Evolutionary conservation across 2,329 filamentous ascomycete genomes (phyloP).

Genomic region (Albophoma yamanashiensis): DNA sequence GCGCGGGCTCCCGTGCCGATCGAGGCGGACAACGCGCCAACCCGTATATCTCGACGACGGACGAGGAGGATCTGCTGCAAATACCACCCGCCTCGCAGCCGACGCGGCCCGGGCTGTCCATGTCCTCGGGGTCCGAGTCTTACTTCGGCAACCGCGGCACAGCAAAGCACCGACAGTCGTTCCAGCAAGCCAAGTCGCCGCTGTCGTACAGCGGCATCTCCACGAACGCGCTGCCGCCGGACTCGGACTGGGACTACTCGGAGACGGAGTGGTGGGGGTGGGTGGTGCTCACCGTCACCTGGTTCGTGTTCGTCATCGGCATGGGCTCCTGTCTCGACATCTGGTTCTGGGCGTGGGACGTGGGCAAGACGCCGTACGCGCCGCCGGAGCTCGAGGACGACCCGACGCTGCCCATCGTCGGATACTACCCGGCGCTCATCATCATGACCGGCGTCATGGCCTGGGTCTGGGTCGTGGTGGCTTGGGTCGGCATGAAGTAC

Average conservation of each 20-base stretch:
- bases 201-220: slow-evolving; percentile 44
- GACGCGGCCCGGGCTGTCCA: slow-evolving; percentile 27
- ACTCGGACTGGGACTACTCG: slow-evolving; percentile 71
- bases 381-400: slow-evolving; percentile 94
- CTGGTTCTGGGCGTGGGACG: slow-evolving; percentile 99
- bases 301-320: slow-evolving; percentile 90
- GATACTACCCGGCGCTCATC: slow-evolving; percentile 91
- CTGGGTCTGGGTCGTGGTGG: slow-evolving; percentile 96
- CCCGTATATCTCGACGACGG: slow-evolving; percentile 55
- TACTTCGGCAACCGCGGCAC: slow-evolving; percentile 41
- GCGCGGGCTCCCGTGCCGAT: slow-evolving; percentile 4
- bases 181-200: slow-evolving; percentile 48
- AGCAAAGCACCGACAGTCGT: slow-evolving; percentile 34
- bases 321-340: slow-evolving; percentile 93
- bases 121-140: slow-evolving; percentile 51
- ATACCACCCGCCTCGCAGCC: slow-evolving; percentile 42
- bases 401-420: slow-evolving; percentile 85
- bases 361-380: slow-evolving; percentile 89
- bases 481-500: slow-evolving; percentile 99
- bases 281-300: slow-evolving; percentile 82
- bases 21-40: slow-evolving; percentile 12
- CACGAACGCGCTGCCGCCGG: slow-evolving; percentile 36
- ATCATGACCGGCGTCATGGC: slow-evolving; percentile 93
- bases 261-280: slow-evolving; percentile 99
- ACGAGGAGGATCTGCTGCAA: slow-evolving; percentile 69